Base-by-base conservation (phyloP, 2,329 filamentous ascomycete species). In the Ophiostoma ips region DNA sequence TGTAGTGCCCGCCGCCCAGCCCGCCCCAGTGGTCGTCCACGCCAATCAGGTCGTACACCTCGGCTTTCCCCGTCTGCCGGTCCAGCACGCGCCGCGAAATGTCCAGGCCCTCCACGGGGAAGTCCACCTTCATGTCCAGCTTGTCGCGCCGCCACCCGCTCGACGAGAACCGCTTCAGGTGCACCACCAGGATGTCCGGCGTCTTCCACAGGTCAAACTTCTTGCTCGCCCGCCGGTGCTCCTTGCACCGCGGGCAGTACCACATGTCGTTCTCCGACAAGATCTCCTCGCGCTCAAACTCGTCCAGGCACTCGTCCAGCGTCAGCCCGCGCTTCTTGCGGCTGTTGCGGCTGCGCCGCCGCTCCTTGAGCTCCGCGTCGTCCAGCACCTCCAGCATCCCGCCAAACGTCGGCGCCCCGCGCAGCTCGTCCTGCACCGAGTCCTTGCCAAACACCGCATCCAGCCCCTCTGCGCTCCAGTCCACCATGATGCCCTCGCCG, bases 131-230 rank as follows among this genome's bases (percentile, higher is more conserved):
- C 8, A 89, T 81, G 59, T 96, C 89, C 44, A 98, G 74, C 71
- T 98, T 98, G 65, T 95, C 88, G 50, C 89, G 75, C 57, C 89
- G 83, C 54, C 75, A 83, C 15, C 86, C 81, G 57, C 81, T 84
- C 21, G 84, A 88, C 62, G 87, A 94, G 64, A 98, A 98, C 7
- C 92, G 81, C 71, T 98, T 98, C 46, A 98, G 73, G 62, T 98
- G 92, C 54, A 95, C 84, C 40, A 96, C 84, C 15, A 98, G 75
- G 54, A 96, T 94, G 63, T 98, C 92, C 1, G 92, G 92, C 2
- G 86, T 83, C 61, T 90, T 95, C 92, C 92, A 98, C 16, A 98
- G 77, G 61, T 96, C 89, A 49, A 98, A 87, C 60, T 92, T 95
- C 71, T 98, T 98, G 67, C 83, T 89, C 18, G 92, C 92, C 53